These are phyloP conservation scores for Camellia japonica DNA, from an alignment of 148 eudicot genomes.

Conservation along the genomic window DNA sequence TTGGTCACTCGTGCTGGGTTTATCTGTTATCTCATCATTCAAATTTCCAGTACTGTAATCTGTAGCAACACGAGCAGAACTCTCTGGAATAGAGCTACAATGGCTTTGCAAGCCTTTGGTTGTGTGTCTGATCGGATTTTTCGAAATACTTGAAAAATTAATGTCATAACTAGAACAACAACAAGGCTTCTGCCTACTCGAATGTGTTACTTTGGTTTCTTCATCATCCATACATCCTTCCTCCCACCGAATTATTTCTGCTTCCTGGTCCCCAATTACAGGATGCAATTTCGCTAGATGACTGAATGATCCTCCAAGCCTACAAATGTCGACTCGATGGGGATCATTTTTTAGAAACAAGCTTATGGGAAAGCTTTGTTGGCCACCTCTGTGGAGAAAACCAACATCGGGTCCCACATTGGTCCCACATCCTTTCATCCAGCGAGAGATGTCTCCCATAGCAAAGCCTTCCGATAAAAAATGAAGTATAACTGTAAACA, in stretches of 20 bases:
- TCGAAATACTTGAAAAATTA: constrained; percentile 54
- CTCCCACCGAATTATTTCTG: constrained; percentile 82
- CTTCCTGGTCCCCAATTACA: constrained; percentile 43
- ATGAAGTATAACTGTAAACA: constrained; percentile 79
- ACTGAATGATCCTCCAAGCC: constrained; percentile 84
- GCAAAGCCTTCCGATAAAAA: constrained; percentile 86
- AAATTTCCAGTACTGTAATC: constrained; percentile 77
- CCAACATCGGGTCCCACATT: constrained; percentile 49
- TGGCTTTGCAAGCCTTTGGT: constrained; percentile 68
- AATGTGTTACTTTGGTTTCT: constrained; percentile 70
- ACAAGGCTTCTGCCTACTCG: constrained; percentile 70
- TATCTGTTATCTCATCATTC: constrained; percentile 84
- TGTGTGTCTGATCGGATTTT: constrained; percentile 51
- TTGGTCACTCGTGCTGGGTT: constrained; percentile 89
- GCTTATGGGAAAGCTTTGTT: constrained; percentile 68
- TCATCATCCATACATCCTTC: constrained; percentile 92
- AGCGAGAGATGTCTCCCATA: constrained; percentile 49
- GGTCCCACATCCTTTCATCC: constrained; percentile 54
- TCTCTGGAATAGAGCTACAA: constrained; percentile 65
- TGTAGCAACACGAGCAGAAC: constrained; percentile 77
- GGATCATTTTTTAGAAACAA: constrained; percentile 75
- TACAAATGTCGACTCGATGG: constrained; percentile 66
- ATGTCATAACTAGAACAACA: constrained; percentile 75
- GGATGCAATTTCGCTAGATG: constrained; percentile 56
- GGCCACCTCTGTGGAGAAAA: constrained; percentile 89